These are phyloP conservation scores for Apiospora sp. DNA, from an alignment of 2,329 filamentous ascomycete species.

Conservation along the genomic window DNA sequence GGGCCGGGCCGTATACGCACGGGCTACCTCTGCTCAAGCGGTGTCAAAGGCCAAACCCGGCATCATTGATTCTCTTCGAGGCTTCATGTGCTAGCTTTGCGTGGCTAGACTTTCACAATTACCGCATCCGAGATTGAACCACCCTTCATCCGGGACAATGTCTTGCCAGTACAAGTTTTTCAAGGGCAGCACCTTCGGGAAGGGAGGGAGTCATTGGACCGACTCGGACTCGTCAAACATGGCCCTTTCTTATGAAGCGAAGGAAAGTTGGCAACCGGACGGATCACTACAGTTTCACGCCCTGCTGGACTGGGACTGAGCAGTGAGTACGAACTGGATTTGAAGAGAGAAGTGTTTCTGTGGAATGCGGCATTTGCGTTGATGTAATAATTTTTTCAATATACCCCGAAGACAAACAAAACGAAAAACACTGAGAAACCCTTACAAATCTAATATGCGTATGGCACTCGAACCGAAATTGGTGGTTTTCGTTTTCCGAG, in stretches of 20 bases:
- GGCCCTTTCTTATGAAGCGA: neutral
- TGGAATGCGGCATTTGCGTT: neutral
- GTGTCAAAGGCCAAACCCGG: neutral
- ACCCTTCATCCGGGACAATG: neutral
- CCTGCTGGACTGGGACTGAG: conserved; percentile 6
- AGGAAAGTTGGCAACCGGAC: neutral
- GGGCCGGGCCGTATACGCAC: neutral
- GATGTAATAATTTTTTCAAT: conserved; percentile 5
- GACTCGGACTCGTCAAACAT: neutral
- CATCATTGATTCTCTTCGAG: neutral
- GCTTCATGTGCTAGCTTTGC: neutral
- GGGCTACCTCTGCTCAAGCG: neutral
- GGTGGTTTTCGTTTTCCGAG: too few relatives aligned
- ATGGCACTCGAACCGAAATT: too few relatives aligned
- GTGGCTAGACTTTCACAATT: neutral
- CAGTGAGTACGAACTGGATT: neutral
- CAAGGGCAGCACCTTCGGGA: neutral
- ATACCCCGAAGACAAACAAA: conserved; percentile 15
- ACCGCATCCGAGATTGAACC: neutral
- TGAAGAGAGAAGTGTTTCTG: neutral
- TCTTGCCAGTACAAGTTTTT: neutral
- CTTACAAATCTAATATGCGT: too few relatives aligned
- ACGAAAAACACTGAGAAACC: conserved; percentile 1
- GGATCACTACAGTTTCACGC: conserved; percentile 1
- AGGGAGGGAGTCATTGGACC: neutral